phyloP scores from a whole-genome alignment of 176 grass and related monocot genomes.

The Poa annua region DNA sequence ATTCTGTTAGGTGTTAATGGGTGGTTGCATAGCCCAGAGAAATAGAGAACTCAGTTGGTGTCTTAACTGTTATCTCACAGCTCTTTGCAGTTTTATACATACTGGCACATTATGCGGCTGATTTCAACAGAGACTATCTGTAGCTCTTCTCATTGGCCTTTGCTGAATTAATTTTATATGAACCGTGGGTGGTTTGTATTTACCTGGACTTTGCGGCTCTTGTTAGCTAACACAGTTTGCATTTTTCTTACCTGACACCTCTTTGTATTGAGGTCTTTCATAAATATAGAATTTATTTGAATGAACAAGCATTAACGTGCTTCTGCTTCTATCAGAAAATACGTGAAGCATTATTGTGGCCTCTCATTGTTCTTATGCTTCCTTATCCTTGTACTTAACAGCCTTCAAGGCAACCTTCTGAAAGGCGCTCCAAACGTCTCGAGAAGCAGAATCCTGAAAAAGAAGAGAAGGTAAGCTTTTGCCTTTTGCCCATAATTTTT shows the following conservation, averaged over 20 bases:
- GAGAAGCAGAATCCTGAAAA: slow-evolving; percentile 56
- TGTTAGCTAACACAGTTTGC: neutral
- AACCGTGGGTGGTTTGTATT: slow-evolving; percentile 7
- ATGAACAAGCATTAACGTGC: neutral
- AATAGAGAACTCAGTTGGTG: neutral
- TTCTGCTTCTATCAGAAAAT: slow-evolving; percentile 23
- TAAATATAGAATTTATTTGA: slow-evolving; percentile 16
- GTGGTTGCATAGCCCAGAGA: slow-evolving; percentile 16
- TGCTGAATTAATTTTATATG: slow-evolving; percentile 27
- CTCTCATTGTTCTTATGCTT: slow-evolving; percentile 44
- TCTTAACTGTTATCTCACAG: neutral
- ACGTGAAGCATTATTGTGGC: slow-evolving; percentile 10
- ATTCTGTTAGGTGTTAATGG: neutral
- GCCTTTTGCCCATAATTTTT: neutral
- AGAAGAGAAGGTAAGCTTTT: slow-evolving; percentile 47
- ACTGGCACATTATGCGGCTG: neutral
- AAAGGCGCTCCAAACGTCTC: slow-evolving; percentile 60
- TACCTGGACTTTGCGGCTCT: neutral
- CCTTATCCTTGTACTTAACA: slow-evolving; percentile 40
- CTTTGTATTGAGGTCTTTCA: slow-evolving; percentile 23
- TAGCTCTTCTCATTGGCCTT: slow-evolving; percentile 19
- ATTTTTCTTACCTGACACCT: neutral
- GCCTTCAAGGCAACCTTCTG: slow-evolving; percentile 36
- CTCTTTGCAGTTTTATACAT: neutral
- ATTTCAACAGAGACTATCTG: neutral